Evolutionary conservation across 1,139 yeast species (phyloP).

Genomic region (Taphrina flavorubra): DNA sequence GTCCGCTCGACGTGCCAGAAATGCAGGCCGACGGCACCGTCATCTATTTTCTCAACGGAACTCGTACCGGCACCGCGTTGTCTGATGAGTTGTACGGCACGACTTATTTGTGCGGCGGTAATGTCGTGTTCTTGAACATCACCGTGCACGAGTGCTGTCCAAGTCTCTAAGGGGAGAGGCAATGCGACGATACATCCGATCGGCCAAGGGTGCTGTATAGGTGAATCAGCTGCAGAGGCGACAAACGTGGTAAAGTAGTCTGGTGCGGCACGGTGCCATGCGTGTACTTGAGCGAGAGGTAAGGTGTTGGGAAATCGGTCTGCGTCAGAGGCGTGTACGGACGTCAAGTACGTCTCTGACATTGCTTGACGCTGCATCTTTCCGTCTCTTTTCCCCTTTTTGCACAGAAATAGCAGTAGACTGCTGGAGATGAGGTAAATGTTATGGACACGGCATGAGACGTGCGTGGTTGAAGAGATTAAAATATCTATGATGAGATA

Average conservation of each 20-base stretch:
- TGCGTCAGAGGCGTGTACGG: neutral
- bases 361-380: neutral
- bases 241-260: neutral
- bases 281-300: neutral
- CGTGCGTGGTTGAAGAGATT: no score
- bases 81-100: neutral
- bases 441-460: no score
- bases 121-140: constrained; percentile 2
- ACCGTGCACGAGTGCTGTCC: neutral
- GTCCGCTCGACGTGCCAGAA: constrained; percentile 21
- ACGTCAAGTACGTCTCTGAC: neutral
- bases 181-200: constrained; percentile 4
- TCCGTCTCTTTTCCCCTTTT: no score
- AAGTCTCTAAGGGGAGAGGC: neutral
- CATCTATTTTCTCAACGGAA: neutral
- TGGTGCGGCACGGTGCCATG: constrained; percentile 18
- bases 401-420: no score
- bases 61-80: neutral
- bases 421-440: no score
- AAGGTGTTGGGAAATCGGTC: neutral
- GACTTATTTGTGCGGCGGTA: neutral
- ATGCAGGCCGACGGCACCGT: constrained; percentile 1
- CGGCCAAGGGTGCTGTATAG: no score
- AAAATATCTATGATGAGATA: no score
- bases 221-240: neutral